Evolutionary conservation across 768 basidiomycete species (phyloP), one percentile per base, ranked within the genome.

Genomic region (Calvatia gigantea): DNA sequence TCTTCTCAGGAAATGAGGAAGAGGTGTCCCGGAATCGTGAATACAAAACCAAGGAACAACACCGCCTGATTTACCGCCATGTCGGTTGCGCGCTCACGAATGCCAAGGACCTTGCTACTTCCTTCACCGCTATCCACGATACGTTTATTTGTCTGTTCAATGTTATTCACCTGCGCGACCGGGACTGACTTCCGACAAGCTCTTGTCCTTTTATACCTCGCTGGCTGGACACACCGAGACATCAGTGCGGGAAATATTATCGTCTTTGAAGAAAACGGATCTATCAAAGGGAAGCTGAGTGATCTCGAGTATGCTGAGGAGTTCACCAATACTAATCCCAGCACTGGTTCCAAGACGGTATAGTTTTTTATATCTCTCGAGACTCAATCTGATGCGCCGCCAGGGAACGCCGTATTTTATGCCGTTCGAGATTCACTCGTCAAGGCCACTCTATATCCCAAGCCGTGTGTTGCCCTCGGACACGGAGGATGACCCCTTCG

Each of bases 91-190:
- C 56, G 33, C 48, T 50, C 17, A 31, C 73, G 57, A 68, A 73
- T 46, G 70, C 70, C 7, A 59, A 66, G 14, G 67, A 72, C 46
- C n/a, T 19, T 8, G 25, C n/a, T 19, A 28, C 43, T 25, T 27
- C 39, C 8, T 19, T 49, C 43, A 33, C 31, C 29, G n/a, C 29
- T 28, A 35, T 35, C 7, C 47, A 41, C 41, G 45, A 21, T 3
- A 25, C 49, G 19, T 32, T 27, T 19, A 12, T 55, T 35, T 41
- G 44, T 48, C 32, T 35, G 44, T 14, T 32, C 35, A 6, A 21
- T 7, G 19, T 6, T 4, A 17, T 33, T n/a, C 5, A 28, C 14
- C 19, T 12, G 7, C 27, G 8, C 8, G n/a, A n/a, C n/a, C n/a
- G n/a, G 14, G 11, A 27, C 31, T 39, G 7, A 31, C 25, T 15